Evolutionary conservation across 345 rosid species (phyloP).

Genomic region (Brassica juncea): DNA sequence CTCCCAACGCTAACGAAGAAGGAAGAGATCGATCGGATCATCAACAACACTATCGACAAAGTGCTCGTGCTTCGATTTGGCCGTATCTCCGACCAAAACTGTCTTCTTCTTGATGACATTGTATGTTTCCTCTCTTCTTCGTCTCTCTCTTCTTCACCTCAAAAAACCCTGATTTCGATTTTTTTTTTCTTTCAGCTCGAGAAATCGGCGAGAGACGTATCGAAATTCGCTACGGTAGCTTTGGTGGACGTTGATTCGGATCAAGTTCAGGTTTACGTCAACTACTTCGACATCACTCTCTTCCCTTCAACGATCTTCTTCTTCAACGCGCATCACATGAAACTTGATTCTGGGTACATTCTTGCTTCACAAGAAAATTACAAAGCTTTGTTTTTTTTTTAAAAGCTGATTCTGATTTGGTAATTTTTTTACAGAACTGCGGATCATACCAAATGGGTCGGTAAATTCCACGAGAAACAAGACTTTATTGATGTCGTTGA

Average conservation of each 20-base stretch:
- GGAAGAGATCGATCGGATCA: constrained; percentile 68
- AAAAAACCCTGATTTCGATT: constrained; percentile 18
- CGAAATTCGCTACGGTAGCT: constrained; percentile 65
- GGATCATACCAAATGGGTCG: constrained; percentile 91
- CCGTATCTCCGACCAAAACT: constrained; percentile 57
- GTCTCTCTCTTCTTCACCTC: neutral
- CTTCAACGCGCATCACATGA: constrained; percentile 95
- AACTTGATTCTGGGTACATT: constrained; percentile 86
- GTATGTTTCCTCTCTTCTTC: constrained; percentile 23
- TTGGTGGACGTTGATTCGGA: constrained; percentile 71
- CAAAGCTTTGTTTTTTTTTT: neutral
- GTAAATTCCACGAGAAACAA: constrained; percentile 69
- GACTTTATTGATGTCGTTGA: constrained; percentile 62
- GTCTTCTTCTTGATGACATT: constrained; percentile 74
- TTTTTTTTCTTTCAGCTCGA: constrained; percentile 46
- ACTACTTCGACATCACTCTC: constrained; percentile 76
- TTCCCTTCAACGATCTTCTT: constrained; percentile 82
- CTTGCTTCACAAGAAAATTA: neutral
- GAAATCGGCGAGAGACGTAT: constrained; percentile 73
- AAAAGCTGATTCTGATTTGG: neutral
- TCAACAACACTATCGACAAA: constrained; percentile 79
- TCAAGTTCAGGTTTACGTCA: constrained; percentile 77
- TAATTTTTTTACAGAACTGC: constrained; percentile 60
- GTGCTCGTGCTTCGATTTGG: constrained; percentile 94
- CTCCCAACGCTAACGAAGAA: constrained; percentile 60